Base-by-base conservation (phyloP, 345 rosid species). In the Orychophragmus violaceus region DNA sequence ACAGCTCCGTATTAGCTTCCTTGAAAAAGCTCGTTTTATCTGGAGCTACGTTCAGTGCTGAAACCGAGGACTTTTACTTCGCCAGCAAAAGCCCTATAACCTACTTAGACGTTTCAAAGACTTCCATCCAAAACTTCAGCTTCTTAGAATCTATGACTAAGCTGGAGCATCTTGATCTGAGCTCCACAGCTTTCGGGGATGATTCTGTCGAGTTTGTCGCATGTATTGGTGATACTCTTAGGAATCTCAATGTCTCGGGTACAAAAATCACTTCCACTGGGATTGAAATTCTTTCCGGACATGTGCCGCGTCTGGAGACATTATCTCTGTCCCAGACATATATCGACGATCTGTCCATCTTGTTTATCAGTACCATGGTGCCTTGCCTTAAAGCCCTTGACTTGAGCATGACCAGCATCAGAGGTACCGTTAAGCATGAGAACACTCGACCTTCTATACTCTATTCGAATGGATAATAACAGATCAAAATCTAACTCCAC, bases 191-290 rank as follows among this genome's bases (percentile, higher is more conserved):
- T 61, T 62, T 90, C 4, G 83, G 82, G 42, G 99, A 94, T 81
- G 89, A 87, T 69, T 80, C 92, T 1, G 57, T 80, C 70, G 88
- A 81, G 62, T 56, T 61, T 58, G 55, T 94, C 66, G 83, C 78
- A 22, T 63, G 68, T 62, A 61, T 87, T 42, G 97, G 96, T 59
- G 80, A 81, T 45, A 78, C 64, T 67, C 79, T 94, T 72, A 85
- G 76, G 78, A 54, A 62, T 78, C 79, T 94, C 60, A 84, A 80
- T 75, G 84, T 94, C 68, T 76, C 84, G 61, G 56, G 76, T 58
- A 90, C 99, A 22, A 82, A 74, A 80, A 79, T 94, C 77, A 84
- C 87, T 66, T 82, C 96, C 52, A 46, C 74, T 16, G 96, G 92
- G 42, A 39, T 94, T 8, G 82, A 69, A 54, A 59, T 77, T 46